Conservation (phyloP, 495 filamentous ascomycete genomes). For the Penicillium verhagenii region DNA sequence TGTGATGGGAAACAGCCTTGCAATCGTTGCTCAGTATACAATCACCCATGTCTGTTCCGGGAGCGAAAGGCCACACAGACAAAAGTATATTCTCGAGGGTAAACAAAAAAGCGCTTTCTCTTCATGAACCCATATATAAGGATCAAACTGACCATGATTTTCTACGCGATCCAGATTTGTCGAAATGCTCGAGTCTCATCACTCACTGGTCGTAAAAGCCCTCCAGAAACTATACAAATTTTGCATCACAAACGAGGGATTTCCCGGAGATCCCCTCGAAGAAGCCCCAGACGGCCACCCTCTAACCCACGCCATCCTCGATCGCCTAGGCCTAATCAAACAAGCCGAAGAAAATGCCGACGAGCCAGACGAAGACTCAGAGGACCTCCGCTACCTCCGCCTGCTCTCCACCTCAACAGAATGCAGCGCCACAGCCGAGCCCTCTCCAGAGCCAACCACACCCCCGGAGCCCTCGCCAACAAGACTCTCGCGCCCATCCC, state of each 20-base stretch:
- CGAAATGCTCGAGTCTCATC: conserved; percentile 50
- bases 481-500: conserved; percentile 8
- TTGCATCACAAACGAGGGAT: conserved; percentile 45
- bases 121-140: neutral
- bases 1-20: conserved; percentile 52
- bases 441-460: conserved; percentile 42
- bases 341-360: conserved; percentile 47
- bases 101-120: conserved; percentile 8
- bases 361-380: conserved; percentile 38
- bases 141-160: neutral
- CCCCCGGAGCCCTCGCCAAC: conserved; percentile 37
- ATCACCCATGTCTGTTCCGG: conserved; percentile 48
- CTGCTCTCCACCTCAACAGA: conserved; percentile 41
- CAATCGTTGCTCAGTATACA: conserved; percentile 48
- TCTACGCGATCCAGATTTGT: conserved; percentile 34
- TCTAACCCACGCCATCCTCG: conserved; percentile 46
- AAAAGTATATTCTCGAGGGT: conserved; percentile 51
- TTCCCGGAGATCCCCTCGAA: conserved; percentile 46
- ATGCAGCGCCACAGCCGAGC: conserved; percentile 40
- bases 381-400: conserved; percentile 40
- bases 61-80: conserved; percentile 49
- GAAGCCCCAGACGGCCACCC: conserved; percentile 44
- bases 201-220: conserved; percentile 45
- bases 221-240: conserved; percentile 46
- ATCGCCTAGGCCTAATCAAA: conserved; percentile 47